Base-by-base conservation (phyloP, 2,329 filamentous ascomycete species). In the Esteya vermicola region DNA sequence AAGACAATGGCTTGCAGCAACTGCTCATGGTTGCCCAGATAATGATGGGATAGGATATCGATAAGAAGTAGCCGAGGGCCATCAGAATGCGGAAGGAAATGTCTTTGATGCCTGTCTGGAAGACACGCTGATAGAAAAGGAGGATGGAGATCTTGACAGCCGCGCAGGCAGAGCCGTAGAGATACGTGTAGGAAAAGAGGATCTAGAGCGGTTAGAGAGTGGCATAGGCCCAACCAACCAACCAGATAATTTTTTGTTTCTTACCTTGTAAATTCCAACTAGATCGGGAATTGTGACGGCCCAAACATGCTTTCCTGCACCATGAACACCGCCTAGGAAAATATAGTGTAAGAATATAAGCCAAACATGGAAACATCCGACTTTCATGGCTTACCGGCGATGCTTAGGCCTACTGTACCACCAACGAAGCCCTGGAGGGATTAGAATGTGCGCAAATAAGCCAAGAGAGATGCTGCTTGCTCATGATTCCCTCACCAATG, bases 11-110 rank as follows among this genome's bases (percentile, higher is more conserved):
- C 38, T 38, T 38, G 22, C 41, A 45, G 38, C 22, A 26, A 18
- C 34, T 18, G 37, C 42, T 35, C 4, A 57, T 48, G 1, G 57
- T 56, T 4, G 45, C 50, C 49, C 56, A 59, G 1, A 63, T 48
- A 33, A 47, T 42, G 13, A 49, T 36, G 18, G 43, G 39, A 25
- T 45, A 45, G 9, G 50, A 47, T 38, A 46, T 42, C 9, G 38
- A 39, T 3, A 39, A 31, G 14, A 39, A 39, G 18, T 39, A 39
- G 22, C 38, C 38, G 19, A 39, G 10, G 8, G 16, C 4, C 16
- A 34, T 4, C 6, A 23, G 20, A 4, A 16, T 2, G n/a, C 20
- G 12, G 25, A 39, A 39, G n/a, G 13, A 7, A 2, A 4, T 23
- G 9, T 33, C 9, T n/a, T n/a, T n/a, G n/a, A n/a, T n/a, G 7